These are phyloP conservation scores for Mortierella sp. DNA, from an alignment of 371 early-diverging fungal genomes.

Conservation along the genomic window DNA sequence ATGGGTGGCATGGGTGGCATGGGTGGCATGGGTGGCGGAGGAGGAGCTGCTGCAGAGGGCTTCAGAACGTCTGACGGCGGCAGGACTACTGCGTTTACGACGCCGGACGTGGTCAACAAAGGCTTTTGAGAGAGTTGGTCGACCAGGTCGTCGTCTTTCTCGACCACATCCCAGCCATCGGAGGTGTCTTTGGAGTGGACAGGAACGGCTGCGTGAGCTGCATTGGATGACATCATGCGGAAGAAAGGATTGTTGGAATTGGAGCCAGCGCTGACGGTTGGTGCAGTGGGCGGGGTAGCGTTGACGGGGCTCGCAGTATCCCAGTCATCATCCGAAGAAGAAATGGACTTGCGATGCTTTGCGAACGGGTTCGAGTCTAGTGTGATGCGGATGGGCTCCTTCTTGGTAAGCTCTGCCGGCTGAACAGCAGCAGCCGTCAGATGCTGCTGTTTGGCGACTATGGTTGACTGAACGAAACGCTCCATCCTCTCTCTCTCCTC, in stretches of 20 bases:
- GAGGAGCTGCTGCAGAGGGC: slow-evolving; percentile 12
- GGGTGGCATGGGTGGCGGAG: slow-evolving; percentile 13
- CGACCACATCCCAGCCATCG: slow-evolving; percentile 56
- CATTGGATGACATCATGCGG: slow-evolving; percentile 37
- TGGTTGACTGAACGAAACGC: slow-evolving; percentile 33
- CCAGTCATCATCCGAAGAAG: slow-evolving; percentile 50
- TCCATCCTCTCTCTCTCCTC: slow-evolving; percentile 55
- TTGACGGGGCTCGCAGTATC: slow-evolving; percentile 45
- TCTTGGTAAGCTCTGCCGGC: slow-evolving; percentile 14
- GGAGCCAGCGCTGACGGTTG: background rate
- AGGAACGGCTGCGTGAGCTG: background rate
- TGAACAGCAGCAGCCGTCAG: background rate
- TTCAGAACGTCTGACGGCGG: slow-evolving; percentile 1
- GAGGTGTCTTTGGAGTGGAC: slow-evolving; percentile 47
- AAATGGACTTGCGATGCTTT: slow-evolving; percentile 45
- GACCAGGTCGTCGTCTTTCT: slow-evolving; percentile 41
- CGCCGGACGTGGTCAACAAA: slow-evolving; percentile 3
- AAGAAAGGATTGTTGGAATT: slow-evolving; percentile 44
- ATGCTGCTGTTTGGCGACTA: slow-evolving; percentile 37
- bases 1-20: slow-evolving; percentile 6
- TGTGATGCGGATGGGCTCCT: slow-evolving; percentile 37
- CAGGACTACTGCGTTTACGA: slow-evolving; percentile 1
- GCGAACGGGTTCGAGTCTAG: slow-evolving; percentile 49
- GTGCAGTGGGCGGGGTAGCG: slow-evolving; percentile 18
- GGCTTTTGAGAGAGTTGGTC: slow-evolving; percentile 33